Evolutionary conservation across 805 yeast genomes (phyloP).

Genomic region (Cyberlindnera japonica): DNA sequence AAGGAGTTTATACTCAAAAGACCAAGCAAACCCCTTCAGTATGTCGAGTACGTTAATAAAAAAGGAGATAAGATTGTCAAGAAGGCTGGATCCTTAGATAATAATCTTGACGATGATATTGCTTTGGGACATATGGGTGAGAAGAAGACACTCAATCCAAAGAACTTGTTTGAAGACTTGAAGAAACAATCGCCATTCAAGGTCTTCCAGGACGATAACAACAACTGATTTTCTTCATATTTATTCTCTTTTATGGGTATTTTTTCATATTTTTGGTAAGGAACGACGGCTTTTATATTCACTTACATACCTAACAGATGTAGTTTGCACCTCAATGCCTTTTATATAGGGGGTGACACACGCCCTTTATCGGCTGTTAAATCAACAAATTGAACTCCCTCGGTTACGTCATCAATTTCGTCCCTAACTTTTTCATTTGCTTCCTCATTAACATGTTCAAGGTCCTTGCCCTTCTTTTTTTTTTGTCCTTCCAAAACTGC

Average conservation of each 20-base stretch:
- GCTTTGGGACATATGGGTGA: conserved; percentile 1
- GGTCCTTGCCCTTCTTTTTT: conserved; percentile 5
- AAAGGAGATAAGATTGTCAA: conserved; percentile 30
- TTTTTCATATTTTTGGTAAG: neutral
- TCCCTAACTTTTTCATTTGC: neutral
- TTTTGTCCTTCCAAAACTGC: conserved; percentile 22
- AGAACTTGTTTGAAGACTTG: conserved; percentile 25
- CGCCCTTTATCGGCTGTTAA: neutral
- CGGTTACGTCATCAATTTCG: neutral
- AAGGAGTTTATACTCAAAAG: conserved; percentile 14
- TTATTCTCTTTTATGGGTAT: neutral
- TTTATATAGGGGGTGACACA: neutral
- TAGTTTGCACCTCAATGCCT: too few relatives aligned
- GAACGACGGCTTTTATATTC: neutral
- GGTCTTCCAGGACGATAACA: conserved; percentile 8
- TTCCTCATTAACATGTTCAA: conserved; percentile 2
- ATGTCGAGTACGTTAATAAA: conserved; percentile 32
- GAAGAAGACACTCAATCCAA: conserved; percentile 24
- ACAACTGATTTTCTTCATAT: neutral
- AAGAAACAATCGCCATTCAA: conserved; percentile 3
- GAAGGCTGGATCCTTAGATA: conserved; percentile 13
- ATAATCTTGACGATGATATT: conserved; percentile 6
- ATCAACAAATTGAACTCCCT: neutral
- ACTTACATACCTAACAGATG: neutral
- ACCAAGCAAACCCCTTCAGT: conserved; percentile 19